Conservation (phyloP, 805 yeast species). For the Hanseniaspora nectarophila region DNA sequence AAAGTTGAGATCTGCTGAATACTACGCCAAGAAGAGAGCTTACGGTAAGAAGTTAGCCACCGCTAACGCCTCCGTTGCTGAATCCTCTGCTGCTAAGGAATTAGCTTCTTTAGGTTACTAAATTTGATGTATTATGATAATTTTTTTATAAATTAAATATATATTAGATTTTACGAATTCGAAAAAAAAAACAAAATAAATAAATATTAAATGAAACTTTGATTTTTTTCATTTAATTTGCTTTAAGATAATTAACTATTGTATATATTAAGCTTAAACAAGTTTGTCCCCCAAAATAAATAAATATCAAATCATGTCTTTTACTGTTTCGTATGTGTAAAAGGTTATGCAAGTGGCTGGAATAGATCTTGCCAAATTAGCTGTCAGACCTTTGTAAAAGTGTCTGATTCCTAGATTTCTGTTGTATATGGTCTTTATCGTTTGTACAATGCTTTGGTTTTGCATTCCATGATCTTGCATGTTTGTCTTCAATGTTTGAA, state of each 20-base stretch:
- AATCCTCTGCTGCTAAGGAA: slow-evolving; percentile 80
- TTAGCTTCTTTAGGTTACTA: slow-evolving; percentile 97
- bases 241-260: neutral
- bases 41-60: slow-evolving; percentile 81
- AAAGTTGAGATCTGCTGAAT: slow-evolving; percentile 96
- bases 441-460: neutral
- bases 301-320: slow-evolving; percentile 20
- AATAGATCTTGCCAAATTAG: slow-evolving; percentile 68
- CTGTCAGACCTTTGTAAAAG: slow-evolving; percentile 71
- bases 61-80: slow-evolving; percentile 79
- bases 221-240: neutral
- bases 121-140: slow-evolving; percentile 29
- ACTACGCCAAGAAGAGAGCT: slow-evolving; percentile 97
- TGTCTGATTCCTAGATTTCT: slow-evolving; percentile 48
- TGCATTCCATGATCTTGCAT: slow-evolving; percentile 32
- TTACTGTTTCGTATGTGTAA: slow-evolving; percentile 62
- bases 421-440: neutral
- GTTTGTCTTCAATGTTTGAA: slow-evolving; percentile 68
- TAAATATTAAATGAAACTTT: neutral
- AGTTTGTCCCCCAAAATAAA: neutral
- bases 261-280: neutral
- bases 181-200: neutral
- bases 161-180: slow-evolving; percentile 15
- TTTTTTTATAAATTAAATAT: neutral
- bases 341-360: slow-evolving; percentile 93